Conservation (phyloP, 2,329 filamentous ascomycete genomes). For the Fusarium sp. region DNA sequence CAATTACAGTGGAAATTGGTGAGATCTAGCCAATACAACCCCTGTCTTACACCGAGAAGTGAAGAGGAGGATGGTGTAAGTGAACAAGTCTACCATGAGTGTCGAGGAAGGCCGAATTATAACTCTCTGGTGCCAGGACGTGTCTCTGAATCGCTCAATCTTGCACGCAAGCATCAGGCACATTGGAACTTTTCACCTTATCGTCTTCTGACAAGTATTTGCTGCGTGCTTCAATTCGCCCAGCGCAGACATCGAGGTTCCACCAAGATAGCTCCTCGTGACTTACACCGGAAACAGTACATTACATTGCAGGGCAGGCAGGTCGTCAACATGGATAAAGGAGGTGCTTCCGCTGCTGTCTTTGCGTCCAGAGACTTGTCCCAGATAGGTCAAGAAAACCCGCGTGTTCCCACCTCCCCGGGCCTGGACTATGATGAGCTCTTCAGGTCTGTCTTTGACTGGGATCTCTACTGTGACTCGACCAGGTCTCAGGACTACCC, state of each 20-base stretch:
- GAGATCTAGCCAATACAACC: conserved; percentile 42
- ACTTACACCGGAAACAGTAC: conserved; percentile 49
- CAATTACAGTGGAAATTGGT: conserved; percentile 24
- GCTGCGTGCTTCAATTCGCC: conserved; percentile 51
- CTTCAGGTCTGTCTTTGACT: conserved; percentile 52
- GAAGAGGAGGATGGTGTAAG: conserved; percentile 50
- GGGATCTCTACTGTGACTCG: conserved; percentile 48
- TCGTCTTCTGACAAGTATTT: conserved; percentile 51
- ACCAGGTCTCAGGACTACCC: conserved; percentile 44
- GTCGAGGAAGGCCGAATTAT: conserved; percentile 52
- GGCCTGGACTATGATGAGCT: conserved; percentile 47
- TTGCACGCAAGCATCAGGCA: conserved; percentile 52
- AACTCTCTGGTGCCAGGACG: conserved; percentile 52
- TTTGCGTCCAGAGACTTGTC: conserved; percentile 46
- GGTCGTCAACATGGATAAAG: conserved; percentile 51
- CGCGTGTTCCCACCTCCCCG: conserved; percentile 49
- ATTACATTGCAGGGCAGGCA: conserved; percentile 35
- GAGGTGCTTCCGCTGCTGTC: conserved; percentile 26
- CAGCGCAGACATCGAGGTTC: conserved; percentile 51
- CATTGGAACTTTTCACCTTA: conserved; percentile 54
- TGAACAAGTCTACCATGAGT: conserved; percentile 48
- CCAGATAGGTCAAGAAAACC: conserved; percentile 50
- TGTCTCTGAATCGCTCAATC: conserved; percentile 52
- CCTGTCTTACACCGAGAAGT: conserved; percentile 28
- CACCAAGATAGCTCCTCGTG: conserved; percentile 52